Percentiles rank a stretch among this genome's conserved stretches.
Conservation (phyloP, 495 filamentous ascomycete species). For the Stereocaulon alpinum region DNA sequence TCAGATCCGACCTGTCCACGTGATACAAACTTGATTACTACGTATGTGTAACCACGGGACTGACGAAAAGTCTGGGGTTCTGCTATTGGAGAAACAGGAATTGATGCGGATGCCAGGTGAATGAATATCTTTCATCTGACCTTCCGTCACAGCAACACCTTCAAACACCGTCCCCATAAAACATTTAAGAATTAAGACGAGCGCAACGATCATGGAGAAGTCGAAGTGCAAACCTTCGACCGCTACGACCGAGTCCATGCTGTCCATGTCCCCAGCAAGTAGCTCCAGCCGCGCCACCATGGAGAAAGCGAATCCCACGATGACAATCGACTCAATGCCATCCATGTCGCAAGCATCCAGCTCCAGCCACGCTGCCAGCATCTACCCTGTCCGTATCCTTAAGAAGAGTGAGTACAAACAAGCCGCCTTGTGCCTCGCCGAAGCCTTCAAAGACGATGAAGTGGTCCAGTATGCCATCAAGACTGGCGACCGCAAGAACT, state of each 20-base stretch:
- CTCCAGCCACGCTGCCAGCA: constrained; percentile 13
- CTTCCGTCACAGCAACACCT: background rate
- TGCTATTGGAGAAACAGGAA: no score
- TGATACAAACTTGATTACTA: no score
- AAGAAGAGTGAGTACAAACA: constrained; percentile 51
- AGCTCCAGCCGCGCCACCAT: background rate
- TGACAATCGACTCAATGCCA: constrained; percentile 26
- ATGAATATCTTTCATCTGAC: background rate
- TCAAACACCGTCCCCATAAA: background rate
- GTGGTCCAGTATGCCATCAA: constrained; percentile 62
- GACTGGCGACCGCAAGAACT: constrained; percentile 50
- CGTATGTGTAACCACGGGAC: background rate
- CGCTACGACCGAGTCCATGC: no score
- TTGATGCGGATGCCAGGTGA: background rate
- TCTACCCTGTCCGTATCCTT: constrained; percentile 44
- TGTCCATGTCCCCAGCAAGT: no score
- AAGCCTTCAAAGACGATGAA: constrained; percentile 66
- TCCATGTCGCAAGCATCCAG: constrained; percentile 28
- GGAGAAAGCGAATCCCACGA: constrained; percentile 16
- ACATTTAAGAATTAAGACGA: background rate
- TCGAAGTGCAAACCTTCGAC: no score
- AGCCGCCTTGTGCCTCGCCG: constrained; percentile 56
- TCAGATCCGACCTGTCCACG: background rate
- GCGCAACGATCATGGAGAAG: no score
- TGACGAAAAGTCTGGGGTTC: no score